A percentile compares a stretch with the other conserved stretches of the same genome.
phyloP scores from a whole-genome alignment of 768 basidiomycete genomes.

The Candolleomyces efflorescens region DNA sequence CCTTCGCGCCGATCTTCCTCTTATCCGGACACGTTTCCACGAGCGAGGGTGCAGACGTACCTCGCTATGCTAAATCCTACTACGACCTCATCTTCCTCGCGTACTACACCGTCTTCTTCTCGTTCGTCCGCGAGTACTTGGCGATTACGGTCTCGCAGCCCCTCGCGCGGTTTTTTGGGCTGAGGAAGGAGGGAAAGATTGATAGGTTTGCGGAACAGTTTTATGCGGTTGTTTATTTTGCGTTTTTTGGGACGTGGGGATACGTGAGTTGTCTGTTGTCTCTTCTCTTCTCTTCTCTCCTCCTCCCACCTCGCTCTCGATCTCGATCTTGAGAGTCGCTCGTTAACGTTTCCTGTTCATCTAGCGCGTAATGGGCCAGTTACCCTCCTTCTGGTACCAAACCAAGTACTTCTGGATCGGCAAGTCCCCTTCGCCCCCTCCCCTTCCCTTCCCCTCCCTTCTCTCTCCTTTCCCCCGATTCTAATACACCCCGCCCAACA shows the following conservation, averaged over 20 bases:
- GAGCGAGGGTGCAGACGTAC: too few relatives aligned
- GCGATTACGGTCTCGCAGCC: constrained; percentile 63
- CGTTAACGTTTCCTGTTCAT: constrained; percentile 3
- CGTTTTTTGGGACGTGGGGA: constrained; percentile 67
- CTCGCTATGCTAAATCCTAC: constrained; percentile 68
- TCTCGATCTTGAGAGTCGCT: neutral
- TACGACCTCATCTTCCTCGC: constrained; percentile 75
- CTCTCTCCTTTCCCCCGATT: neutral
- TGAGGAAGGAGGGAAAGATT: constrained; percentile 62
- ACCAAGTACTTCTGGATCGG: constrained; percentile 80
- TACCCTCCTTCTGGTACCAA: constrained; percentile 86
- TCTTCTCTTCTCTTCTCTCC: too few relatives aligned
- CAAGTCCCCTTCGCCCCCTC: constrained; percentile 1
- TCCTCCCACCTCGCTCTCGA: too few relatives aligned
- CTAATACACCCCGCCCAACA: neutral
- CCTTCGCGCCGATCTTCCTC: constrained; percentile 67
- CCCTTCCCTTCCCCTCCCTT: neutral
- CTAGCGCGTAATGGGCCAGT: constrained; percentile 76
- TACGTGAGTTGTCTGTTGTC: constrained; percentile 60
- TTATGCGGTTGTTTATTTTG: constrained; percentile 83
- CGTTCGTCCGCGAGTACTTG: constrained; percentile 76
- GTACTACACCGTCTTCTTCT: constrained; percentile 86
- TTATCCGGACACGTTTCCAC: constrained; percentile 65
- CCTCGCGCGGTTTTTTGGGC: constrained; percentile 65
- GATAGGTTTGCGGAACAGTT: constrained; percentile 89